These are phyloP conservation scores for Pleurotus giganteus DNA, from an alignment of 768 basidiomycete genomes.

Conservation along the genomic window DNA sequence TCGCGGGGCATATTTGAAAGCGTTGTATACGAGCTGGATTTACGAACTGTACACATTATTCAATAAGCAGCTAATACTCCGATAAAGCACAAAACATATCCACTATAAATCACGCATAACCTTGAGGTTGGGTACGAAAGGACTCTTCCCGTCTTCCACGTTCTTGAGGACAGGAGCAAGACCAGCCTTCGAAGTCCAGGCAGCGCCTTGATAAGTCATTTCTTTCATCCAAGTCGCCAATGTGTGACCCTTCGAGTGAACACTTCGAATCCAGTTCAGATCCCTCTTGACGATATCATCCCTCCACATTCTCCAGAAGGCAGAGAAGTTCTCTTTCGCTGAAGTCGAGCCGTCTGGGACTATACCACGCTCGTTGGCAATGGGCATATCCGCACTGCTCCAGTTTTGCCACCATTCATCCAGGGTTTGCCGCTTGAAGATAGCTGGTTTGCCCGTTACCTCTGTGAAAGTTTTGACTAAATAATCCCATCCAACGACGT, in stretches of 20 bases:
- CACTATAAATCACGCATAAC: constrained; percentile 8
- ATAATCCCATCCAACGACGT: constrained; percentile 34
- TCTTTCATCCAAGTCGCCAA: constrained; percentile 41
- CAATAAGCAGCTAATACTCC: background rate
- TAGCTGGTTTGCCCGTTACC: constrained; percentile 34
- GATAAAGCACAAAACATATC: background rate
- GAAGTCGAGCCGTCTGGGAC: constrained; percentile 30
- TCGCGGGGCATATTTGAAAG: background rate
- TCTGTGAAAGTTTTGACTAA: constrained; percentile 34
- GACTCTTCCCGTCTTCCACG: constrained; percentile 28
- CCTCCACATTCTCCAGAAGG: constrained; percentile 41
- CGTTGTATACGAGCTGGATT: background rate
- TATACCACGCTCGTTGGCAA: constrained; percentile 26
- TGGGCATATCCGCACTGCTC: constrained; percentile 23
- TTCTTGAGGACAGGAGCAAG: constrained; percentile 26
- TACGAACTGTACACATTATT: background rate
- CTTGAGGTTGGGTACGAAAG: constrained; percentile 21
- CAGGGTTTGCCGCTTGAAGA: constrained; percentile 27
- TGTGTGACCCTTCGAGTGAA: constrained; percentile 33
- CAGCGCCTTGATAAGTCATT: constrained; percentile 25
- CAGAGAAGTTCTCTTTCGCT: constrained; percentile 37
- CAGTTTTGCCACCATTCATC: constrained; percentile 33
- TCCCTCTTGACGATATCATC: constrained; percentile 43
- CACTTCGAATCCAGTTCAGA: constrained; percentile 39
- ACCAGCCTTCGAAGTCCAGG: constrained; percentile 6